Evolutionary conservation across 2,329 filamentous ascomycete species (phyloP).

Genomic region (Neocatenulostroma microsporum): DNA sequence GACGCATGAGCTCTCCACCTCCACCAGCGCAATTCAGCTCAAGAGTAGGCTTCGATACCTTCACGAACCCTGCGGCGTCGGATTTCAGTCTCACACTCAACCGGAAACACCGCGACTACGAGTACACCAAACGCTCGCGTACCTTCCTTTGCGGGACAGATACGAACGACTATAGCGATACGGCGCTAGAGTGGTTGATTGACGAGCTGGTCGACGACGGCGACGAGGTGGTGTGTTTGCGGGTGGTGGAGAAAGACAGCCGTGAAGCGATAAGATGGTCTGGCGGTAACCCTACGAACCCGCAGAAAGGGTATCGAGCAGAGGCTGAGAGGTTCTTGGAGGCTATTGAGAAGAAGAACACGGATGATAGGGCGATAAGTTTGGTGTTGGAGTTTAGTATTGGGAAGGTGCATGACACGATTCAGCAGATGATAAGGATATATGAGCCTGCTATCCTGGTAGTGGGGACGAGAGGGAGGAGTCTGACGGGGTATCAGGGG

Average conservation of each 20-base stretch:
- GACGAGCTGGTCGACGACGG: constrained; percentile 89
- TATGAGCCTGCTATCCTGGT: constrained; percentile 88
- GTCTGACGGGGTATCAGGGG: constrained; percentile 76
- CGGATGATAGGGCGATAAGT: constrained; percentile 73
- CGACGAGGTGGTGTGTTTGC: constrained; percentile 84
- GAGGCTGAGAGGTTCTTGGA: constrained; percentile 69
- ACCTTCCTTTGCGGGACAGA: constrained; percentile 89
- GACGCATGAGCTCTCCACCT: constrained; percentile 26
- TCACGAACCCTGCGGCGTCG: constrained; percentile 57
- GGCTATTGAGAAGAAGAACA: constrained; percentile 71
- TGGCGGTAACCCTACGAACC: constrained; percentile 41
- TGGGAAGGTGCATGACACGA: constrained; percentile 82
- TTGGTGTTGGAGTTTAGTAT: constrained; percentile 80
- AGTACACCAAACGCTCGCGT: constrained; percentile 68
- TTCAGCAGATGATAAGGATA: constrained; percentile 84
- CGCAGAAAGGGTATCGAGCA: constrained; percentile 54
- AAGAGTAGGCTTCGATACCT: constrained; percentile 68
- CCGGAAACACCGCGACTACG: constrained; percentile 78
- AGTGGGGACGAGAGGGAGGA: constrained; percentile 79
- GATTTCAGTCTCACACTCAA: constrained; percentile 75
- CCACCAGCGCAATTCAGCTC: constrained; percentile 50
- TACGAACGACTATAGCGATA: constrained; percentile 85
- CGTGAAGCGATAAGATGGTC: constrained; percentile 47
- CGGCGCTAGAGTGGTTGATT: constrained; percentile 84
- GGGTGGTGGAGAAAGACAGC: constrained; percentile 77